Percentiles rank a stretch among this genome's conserved stretches.
phyloP scores from a whole-genome alignment of 192 early-diverging fungal genomes.

The Physocladia obscura region DNA sequence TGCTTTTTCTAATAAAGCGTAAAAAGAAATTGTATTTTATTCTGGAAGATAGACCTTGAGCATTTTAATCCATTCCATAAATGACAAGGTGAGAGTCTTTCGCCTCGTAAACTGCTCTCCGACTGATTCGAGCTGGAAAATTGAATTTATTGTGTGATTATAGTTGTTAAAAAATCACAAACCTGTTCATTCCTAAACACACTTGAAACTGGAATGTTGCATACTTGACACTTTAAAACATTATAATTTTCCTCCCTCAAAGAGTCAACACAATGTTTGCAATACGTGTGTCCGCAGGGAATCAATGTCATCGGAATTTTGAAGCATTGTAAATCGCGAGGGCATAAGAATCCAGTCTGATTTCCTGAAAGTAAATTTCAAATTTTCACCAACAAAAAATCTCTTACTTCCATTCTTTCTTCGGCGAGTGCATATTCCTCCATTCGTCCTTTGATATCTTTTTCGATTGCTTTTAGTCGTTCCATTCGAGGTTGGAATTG shows the following conservation, averaged over 20 bases:
- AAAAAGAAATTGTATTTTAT: no score
- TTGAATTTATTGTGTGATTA: neutral
- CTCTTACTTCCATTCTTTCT: conserved; percentile 53
- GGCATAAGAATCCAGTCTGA: conserved; percentile 61
- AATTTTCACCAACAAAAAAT: neutral
- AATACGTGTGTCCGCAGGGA: conserved; percentile 61
- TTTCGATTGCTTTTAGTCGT: conserved; percentile 51
- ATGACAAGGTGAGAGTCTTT: conserved; percentile 46
- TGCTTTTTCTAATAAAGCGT: no score
- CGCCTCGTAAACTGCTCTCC: conserved; percentile 50
- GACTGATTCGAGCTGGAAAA: conserved; percentile 43
- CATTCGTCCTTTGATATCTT: conserved; percentile 51
- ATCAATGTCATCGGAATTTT: conserved; percentile 51
- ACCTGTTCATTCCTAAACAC: conserved; percentile 51
- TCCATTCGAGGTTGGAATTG: conserved; percentile 61
- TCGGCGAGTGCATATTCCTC: conserved; percentile 55
- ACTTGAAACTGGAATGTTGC: conserved; percentile 29
- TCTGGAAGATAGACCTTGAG: conserved; percentile 43
- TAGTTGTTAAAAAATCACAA: neutral
- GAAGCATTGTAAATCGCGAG: conserved; percentile 49
- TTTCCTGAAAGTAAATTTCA: neutral
- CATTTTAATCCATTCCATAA: conserved; percentile 52
- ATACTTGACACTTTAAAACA: conserved; percentile 45
- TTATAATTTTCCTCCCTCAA: conserved; percentile 59
- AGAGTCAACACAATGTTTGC: conserved; percentile 44